These are phyloP conservation scores for Mortierella sp. DNA, from an alignment of 371 early-diverging fungal genomes.

Conservation along the genomic window DNA sequence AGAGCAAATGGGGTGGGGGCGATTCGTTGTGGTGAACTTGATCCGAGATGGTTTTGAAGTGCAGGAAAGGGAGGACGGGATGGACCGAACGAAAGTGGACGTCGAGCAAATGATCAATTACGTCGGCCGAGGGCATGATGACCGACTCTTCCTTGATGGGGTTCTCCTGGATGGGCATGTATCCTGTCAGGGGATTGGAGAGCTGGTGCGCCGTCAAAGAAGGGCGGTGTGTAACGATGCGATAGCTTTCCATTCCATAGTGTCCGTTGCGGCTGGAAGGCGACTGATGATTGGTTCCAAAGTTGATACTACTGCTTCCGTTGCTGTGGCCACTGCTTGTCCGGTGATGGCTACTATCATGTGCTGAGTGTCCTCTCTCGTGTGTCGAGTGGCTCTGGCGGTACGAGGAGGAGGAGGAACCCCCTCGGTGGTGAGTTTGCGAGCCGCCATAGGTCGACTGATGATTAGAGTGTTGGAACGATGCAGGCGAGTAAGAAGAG, in stretches of 20 bases:
- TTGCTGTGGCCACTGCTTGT: conserved; percentile 10
- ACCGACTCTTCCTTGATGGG: conserved; percentile 11
- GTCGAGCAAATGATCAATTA: conserved; percentile 30
- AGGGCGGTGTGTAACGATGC: conserved; percentile 24
- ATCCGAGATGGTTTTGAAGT: conserved; percentile 21
- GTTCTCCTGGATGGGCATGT: conserved; percentile 21
- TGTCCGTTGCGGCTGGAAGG: neutral
- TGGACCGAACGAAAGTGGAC: conserved; percentile 32
- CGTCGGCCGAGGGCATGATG: conserved; percentile 37
- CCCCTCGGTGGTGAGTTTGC: neutral
- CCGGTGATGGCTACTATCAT: conserved; percentile 13
- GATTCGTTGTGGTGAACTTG: conserved; percentile 37
- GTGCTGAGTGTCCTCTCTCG: conserved; percentile 7
- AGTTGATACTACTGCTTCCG: conserved; percentile 2
- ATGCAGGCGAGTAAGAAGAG: neutral
- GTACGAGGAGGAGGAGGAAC: neutral
- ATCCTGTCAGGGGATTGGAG: conserved; percentile 32
- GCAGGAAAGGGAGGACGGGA: conserved; percentile 38
- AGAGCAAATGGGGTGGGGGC: conserved; percentile 70
- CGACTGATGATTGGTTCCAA: neutral
- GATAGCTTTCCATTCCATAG: conserved; percentile 2
- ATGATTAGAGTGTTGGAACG: neutral
- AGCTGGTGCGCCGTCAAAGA: conserved; percentile 23
- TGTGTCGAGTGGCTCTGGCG: neutral
- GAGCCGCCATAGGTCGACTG: neutral